Evolutionary conservation across 1,139 yeast species (phyloP), one percentile per base, ranked within the genome.

Genomic region (Groenewaldozyma auringiensis): DNA sequence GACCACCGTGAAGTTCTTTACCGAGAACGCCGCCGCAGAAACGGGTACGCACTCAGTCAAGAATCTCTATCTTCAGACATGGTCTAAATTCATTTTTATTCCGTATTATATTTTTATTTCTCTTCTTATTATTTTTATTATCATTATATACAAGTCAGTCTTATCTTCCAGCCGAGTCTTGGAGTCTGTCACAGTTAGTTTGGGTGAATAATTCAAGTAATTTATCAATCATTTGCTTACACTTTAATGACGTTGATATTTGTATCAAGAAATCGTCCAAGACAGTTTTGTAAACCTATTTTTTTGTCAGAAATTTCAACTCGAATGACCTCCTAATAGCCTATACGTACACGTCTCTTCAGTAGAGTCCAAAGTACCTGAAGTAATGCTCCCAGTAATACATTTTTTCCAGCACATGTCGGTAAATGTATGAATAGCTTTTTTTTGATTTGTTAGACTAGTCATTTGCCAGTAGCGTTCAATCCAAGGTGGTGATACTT

Each of bases 361-460:
- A 45, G 64, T 64, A 3, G 67, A 47, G 53, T 74, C 74, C 53
- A 88, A 70, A 44, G 70, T 69, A 38, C 76, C 76, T 45, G 74
- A 68, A 46, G 72, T 70, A 46, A 81, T 50, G 34, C 57, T 74
- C 16, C 75, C 69, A 42, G 75, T 69, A 49, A 87, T 75, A 64
- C 97, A 89, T 68, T 85, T 84, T 64, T 83, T 84, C 72, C 87
- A 89, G 65, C 97, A 89, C 74, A 83, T 74, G 62, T 87, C 89
- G 36, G 96, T 88, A 72, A 86, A 87, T 61, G 75, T 78, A 63
- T 87, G 94, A 52, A 87, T 83, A 33, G 94, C 64, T 59, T 39
- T 3, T 16, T 13, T 45, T 41, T 48, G 50, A n/a, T n/a, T n/a
- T n/a, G 46, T 18, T 29, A 3, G 3, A 4, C 18, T 9, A 3